These are phyloP conservation scores for Sugiyamaella xylanicola DNA, from an alignment of 1,139 yeast genomes.

Conservation along the genomic window DNA sequence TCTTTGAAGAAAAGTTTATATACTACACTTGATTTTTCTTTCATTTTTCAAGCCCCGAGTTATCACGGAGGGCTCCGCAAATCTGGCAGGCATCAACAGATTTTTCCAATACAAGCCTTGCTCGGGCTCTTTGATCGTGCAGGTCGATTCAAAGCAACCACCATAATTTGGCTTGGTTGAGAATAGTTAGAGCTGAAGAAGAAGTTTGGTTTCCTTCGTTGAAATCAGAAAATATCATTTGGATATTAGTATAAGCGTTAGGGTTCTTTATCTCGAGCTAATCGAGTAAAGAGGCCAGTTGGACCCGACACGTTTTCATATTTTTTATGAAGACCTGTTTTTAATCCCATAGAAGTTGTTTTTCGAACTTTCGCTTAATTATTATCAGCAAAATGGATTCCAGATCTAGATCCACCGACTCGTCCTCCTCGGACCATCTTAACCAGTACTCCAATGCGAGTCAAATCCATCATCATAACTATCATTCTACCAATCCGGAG, in stretches of 20 bases:
- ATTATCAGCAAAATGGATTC: constrained; percentile 11
- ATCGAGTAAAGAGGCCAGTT: constrained; percentile 24
- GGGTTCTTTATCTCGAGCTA: constrained; percentile 25
- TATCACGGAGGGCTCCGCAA: constrained; percentile 23
- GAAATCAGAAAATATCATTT: background rate
- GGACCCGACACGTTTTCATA: constrained; percentile 15
- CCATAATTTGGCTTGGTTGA: constrained; percentile 27
- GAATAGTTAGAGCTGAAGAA: background rate
- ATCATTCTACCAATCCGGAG: background rate
- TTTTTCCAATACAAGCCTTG: constrained; percentile 23
- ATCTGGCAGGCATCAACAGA: constrained; percentile 26
- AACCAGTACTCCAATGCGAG: background rate
- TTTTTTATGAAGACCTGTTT: background rate
- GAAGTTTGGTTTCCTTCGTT: background rate
- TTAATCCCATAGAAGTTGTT: background rate
- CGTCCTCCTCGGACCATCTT: background rate
- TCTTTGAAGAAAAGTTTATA: background rate
- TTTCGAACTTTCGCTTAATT: background rate
- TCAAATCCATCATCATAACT: constrained; percentile 5
- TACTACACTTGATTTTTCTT: background rate
- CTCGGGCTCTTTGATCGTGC: constrained; percentile 29
- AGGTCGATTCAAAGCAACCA: constrained; percentile 31
- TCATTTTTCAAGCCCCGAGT: constrained; percentile 10
- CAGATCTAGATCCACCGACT: constrained; percentile 17
- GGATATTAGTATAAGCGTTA: background rate